Conservation (phyloP, 257 asterid species). For the Mentha longifolia region DNA sequence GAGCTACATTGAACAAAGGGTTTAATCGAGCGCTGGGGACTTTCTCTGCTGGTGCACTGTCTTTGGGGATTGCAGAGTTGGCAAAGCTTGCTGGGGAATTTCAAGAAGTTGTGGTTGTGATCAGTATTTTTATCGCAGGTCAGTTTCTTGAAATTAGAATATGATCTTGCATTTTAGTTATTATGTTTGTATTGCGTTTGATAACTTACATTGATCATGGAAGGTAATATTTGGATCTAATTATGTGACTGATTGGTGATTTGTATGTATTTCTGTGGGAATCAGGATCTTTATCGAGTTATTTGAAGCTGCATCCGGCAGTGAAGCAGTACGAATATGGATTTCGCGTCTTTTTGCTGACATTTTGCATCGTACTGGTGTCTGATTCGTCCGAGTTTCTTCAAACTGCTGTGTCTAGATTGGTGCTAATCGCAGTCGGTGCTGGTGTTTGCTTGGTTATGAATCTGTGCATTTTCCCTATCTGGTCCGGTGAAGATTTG, state of each 20-base stretch:
- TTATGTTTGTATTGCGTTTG: not conserved
- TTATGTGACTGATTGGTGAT: constrained; percentile 3
- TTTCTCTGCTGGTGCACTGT: constrained; percentile 83
- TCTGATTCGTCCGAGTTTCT: constrained; percentile 65
- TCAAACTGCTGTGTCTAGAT: constrained; percentile 75
- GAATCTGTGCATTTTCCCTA: constrained; percentile 79
- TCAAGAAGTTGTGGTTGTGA: constrained; percentile 68
- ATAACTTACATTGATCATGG: not conserved
- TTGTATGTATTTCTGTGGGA: constrained; percentile 29
- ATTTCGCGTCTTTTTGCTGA: constrained; percentile 86
- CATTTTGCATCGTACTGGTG: constrained; percentile 79
- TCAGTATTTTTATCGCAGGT: constrained; percentile 88
- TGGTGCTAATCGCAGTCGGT: constrained; percentile 78
- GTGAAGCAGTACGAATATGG: constrained; percentile 94
- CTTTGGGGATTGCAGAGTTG: constrained; percentile 73
- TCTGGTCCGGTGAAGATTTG: constrained; percentile 99
- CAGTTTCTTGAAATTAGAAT: not conserved
- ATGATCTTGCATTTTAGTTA: not conserved
- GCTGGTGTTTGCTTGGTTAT: constrained; percentile 78
- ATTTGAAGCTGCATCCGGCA: constrained; percentile 75
- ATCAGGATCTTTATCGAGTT: constrained; percentile 69
- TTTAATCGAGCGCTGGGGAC: constrained; percentile 91
- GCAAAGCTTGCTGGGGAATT: constrained; percentile 57
- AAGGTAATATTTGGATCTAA: no score
- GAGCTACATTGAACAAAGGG: constrained; percentile 92